phyloP scores from a whole-genome alignment of 306 rosid species.

The Arachis hypogaea region DNA sequence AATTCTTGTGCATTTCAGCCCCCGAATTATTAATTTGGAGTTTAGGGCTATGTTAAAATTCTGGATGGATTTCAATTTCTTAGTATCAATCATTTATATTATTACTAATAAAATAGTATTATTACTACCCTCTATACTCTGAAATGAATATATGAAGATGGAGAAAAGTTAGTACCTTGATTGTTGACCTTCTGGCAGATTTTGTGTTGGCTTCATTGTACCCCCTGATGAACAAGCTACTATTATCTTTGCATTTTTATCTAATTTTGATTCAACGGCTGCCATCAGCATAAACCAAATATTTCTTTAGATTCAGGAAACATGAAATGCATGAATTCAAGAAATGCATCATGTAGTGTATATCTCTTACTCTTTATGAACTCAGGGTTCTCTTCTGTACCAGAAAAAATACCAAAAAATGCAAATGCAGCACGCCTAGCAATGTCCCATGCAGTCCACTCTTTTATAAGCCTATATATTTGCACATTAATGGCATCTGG shows the following conservation, averaged over 20 bases:
- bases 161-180: conserved; percentile 62
- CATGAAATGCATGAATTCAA: conserved; percentile 19
- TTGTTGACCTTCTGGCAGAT: conserved; percentile 95
- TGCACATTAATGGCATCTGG: conserved; percentile 87
- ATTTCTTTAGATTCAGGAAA: conserved; percentile 26
- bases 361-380: conserved; percentile 63
- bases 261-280: conserved; percentile 79
- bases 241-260: conserved; percentile 77
- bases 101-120: no score
- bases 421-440: conserved; percentile 98
- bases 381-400: conserved; percentile 98
- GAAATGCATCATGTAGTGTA: conserved; percentile 9
- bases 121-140: no score
- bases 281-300: conserved; percentile 32
- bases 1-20: conserved; percentile 20
- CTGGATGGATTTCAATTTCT: no score
- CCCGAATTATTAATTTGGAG: conserved; percentile 3
- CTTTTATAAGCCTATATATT: conserved; percentile 96
- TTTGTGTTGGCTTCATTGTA: conserved; percentile 91
- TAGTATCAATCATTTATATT: no score
- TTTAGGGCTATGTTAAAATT: not conserved
- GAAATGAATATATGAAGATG: not conserved
- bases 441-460: conserved; percentile 99
- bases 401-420: conserved; percentile 91
- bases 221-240: conserved; percentile 94